Conservation (phyloP, 345 rosid genomes). For the Eucalyptus pumila region DNA sequence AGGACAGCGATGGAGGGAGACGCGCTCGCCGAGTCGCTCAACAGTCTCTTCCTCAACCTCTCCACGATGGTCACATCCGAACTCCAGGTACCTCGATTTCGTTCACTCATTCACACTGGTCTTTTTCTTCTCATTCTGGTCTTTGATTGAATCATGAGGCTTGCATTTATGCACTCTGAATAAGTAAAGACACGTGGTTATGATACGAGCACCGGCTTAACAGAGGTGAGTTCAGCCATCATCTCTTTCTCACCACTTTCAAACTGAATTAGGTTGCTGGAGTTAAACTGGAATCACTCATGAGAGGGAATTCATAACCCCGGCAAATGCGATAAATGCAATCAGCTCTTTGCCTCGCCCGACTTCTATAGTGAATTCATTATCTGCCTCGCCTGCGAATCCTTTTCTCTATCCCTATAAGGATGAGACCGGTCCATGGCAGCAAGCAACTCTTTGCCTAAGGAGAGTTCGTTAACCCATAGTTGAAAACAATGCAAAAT, state of each 20-base stretch:
- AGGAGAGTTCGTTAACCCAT: not conserved
- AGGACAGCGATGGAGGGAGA: conserved; percentile 16
- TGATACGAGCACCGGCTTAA: not conserved
- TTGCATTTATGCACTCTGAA: not conserved
- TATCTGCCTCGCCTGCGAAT: not conserved
- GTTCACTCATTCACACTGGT: not conserved
- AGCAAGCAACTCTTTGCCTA: not conserved
- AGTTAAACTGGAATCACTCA: not conserved
- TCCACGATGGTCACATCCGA: conserved; percentile 73
- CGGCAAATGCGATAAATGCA: not conserved
- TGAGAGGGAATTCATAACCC: not conserved
- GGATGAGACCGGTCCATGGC: not conserved
- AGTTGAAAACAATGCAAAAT: not conserved
- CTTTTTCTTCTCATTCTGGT: not conserved
- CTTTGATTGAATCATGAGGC: not conserved
- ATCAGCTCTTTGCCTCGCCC: not conserved
- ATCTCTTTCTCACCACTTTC: not conserved
- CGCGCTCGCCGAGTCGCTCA: conserved; percentile 56
- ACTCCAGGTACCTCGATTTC: conserved; percentile 35
- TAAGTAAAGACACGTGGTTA: not conserved
- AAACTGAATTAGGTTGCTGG: not conserved
- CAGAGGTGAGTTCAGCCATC: not conserved
- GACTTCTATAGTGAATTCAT: not conserved
- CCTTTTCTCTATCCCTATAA: not conserved
- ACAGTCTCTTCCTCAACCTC: conserved; percentile 46